A percentile compares a stretch with the other conserved stretches of the same genome.
These are phyloP conservation scores for Cudoniella acicularis DNA, from an alignment of 495 filamentous ascomycete species.

Conservation along the genomic window DNA sequence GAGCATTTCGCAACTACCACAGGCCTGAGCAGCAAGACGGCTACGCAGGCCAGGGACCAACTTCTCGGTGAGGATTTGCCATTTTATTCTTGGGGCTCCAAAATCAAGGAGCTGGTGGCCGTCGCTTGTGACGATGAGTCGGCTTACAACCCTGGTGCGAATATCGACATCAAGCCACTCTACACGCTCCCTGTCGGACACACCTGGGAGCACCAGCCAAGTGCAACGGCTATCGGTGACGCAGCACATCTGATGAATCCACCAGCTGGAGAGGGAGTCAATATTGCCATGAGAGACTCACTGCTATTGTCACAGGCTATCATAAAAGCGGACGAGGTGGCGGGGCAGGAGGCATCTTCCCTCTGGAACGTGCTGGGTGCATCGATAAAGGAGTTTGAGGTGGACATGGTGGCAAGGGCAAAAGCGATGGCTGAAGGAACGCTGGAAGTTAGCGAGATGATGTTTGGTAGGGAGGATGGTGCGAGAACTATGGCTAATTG, in stretches of 20 bases:
- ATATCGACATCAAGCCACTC: slow-evolving; percentile 28
- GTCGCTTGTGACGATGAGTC: slow-evolving; percentile 15
- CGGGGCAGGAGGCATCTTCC: slow-evolving; percentile 5
- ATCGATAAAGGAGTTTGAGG: slow-evolving; percentile 32
- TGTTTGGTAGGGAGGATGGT: too few species aligned
- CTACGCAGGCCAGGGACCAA: neutral
- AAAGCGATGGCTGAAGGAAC: slow-evolving; percentile 27
- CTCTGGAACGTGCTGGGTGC: slow-evolving; percentile 25
- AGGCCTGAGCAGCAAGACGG: slow-evolving; percentile 1
- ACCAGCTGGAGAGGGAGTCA: slow-evolving; percentile 60
- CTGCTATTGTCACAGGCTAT: slow-evolving; percentile 36
- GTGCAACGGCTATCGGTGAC: slow-evolving; percentile 57
- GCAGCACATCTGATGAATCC: slow-evolving; percentile 60
- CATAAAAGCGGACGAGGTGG: neutral
- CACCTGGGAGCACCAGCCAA: slow-evolving; percentile 43
- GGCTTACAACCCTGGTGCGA: neutral
- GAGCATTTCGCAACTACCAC: slow-evolving; percentile 22
- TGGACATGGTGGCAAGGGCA: slow-evolving; percentile 28
- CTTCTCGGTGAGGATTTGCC: neutral
- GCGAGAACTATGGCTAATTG: too few species aligned
- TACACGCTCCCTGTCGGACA: slow-evolving; percentile 52
- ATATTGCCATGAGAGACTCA: slow-evolving; percentile 54
- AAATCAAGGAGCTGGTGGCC: slow-evolving; percentile 4
- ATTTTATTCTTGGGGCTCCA: slow-evolving; percentile 1
- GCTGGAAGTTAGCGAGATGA: slow-evolving; percentile 8